Base-by-base conservation (phyloP, 345 rosid species). In the Odontarrhena argentea region DNA sequence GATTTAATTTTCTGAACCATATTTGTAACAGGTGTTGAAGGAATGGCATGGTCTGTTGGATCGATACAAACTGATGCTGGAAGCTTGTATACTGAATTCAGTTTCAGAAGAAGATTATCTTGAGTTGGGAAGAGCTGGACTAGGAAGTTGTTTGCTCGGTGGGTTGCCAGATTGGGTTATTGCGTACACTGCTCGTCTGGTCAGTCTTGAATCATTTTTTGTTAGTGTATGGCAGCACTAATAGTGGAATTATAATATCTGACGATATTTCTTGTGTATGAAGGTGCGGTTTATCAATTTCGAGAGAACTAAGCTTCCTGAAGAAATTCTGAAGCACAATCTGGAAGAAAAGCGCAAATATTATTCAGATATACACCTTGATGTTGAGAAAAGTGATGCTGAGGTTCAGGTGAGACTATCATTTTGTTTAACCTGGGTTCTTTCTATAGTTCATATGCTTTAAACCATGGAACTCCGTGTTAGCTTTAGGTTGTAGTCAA, bases 71-170 rank as follows among this genome's bases (percentile, higher is more conserved):
- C 79, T 95, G 76, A 87, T 95, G 96, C 79, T 95, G 35, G 92
- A 87, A 84, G 93, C 99, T 35, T 95, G 99, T 78, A 84, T 79
- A 55, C 67, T 82, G 43, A 87, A 83, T 82, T 81, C 81, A 41
- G 99, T 91, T 52, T 81, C 96, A 42, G 97, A 91, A 76, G 99
- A 91, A 60, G 99, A 95, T 83, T 91, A 88, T 83, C 87, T 91
- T 32, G 99, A 95, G 67, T 78, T 95, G 81, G 93, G 90, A 62
- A 87, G 97, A 82, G 99, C 99, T 41, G 97, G 99, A 65, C 73
- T 95, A 61, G 97, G 99, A 49, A 91, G 91, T 73, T 91, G 99
- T 77, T 84, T 95, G 85, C 96, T 95, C 45, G 97, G 99, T 47
- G 99, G 96, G 51, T 78, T 95, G 76, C 99, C 99, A 9, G 86